phyloP scores from a whole-genome alignment of 148 eudicot genomes.

The Camellia granthamiana region DNA sequence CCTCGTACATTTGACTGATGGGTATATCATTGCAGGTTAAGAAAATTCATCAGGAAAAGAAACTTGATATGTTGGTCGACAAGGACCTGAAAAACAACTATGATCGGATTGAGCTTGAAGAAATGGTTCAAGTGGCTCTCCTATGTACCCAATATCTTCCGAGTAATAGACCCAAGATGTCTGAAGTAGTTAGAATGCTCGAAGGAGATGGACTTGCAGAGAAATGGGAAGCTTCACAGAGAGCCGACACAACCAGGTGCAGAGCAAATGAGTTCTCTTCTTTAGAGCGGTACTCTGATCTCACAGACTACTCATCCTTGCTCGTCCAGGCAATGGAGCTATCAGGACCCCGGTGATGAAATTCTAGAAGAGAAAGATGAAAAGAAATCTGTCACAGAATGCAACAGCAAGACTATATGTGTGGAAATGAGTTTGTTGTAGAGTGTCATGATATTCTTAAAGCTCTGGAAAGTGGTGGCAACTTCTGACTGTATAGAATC shows the following conservation, averaged over 20 bases:
- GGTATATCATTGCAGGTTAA: conserved; percentile 50
- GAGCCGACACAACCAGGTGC: conserved; percentile 68
- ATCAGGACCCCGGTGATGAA: conserved; percentile 76
- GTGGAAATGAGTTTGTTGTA: conserved; percentile 14
- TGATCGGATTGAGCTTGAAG: conserved; percentile 81
- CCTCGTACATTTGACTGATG: too few species aligned
- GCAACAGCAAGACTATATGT: neutral
- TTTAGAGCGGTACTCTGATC: conserved; percentile 88
- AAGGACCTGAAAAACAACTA: conserved; percentile 70
- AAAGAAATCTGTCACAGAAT: neutral
- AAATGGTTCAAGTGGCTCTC: conserved; percentile 87
- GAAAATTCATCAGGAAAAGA: conserved; percentile 81
- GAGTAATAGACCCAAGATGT: conserved; percentile 81
- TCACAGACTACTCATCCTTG: conserved; percentile 87
- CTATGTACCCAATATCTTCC: conserved; percentile 89
- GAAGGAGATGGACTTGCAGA: conserved; percentile 98
- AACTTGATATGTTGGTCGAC: conserved; percentile 67
- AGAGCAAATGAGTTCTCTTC: conserved; percentile 73
- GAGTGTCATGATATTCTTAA: neutral
- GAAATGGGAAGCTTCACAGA: conserved; percentile 95
- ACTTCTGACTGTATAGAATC: conserved; percentile 11
- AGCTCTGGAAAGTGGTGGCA: conserved; percentile 5
- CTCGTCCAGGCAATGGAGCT: conserved; percentile 94
- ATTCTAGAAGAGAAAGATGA: neutral
- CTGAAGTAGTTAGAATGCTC: conserved; percentile 91